Evolutionary conservation across 2,329 filamentous ascomycete genomes (phyloP), one percentile per base, ranked within the genome.

Genomic region (Elsinoe arachidis): DNA sequence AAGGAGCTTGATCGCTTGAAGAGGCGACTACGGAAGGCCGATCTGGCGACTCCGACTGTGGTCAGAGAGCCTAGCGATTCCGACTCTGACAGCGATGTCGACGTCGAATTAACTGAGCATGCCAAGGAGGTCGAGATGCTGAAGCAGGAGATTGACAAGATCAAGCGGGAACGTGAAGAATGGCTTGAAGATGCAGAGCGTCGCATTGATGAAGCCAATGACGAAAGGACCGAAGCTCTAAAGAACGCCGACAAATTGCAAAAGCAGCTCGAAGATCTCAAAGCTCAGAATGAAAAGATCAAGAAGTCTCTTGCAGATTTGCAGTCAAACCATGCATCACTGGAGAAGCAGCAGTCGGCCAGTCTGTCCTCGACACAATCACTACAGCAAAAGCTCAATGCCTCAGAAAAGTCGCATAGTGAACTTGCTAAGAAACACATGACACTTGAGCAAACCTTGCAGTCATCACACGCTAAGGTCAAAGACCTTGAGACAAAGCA

Each of bases 181-280:
- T 65, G 67, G 63, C 46, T 71, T n/a, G 68, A 68, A 57, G 61
- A 61, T 21, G 69, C 69, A 6, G 69, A 71, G 59, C 58, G 56
- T 19, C 61, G 66, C n/a, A 65, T 70, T 12, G 69, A 72, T 58
- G 54, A 60, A 26, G 57, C 69, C 37, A 63, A 65, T 23, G 62
- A 59, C 10, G 67, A 69, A 58, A 70, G 68, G 54, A 66, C 69
- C 11, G 44, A 60, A 9, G 59, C 61, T 23, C 57, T 26, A 10
- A 26, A 61, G 37, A 49, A 41, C 37, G 30, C 61, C 34, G 60
- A 61, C 46, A 56, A 56, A 14, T 59, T 58, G n/a, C 54, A 61
- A 26, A 56, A 63, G 17, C 56, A 68, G 17, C 35, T 64, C n/a
- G 53, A 62, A 5, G 55, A 56, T 7, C 47, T 66, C 39, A 56